These are phyloP conservation scores for Cicer pinnatifidum DNA, from an alignment of 306 rosid genomes.

Conservation along the genomic window DNA sequence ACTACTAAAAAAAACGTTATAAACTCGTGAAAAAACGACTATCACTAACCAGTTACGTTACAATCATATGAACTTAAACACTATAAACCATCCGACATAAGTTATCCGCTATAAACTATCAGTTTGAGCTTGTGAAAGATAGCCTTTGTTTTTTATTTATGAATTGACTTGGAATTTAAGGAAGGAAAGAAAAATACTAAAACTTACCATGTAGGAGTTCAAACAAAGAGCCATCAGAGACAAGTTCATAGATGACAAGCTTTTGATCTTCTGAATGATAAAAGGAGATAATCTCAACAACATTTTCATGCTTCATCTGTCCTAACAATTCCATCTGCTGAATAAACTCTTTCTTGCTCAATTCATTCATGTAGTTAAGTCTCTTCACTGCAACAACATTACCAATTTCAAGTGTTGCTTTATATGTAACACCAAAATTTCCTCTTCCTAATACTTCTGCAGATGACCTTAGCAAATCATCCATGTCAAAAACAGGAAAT, in stretches of 20 bases:
- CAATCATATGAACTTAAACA: too few relatives aligned
- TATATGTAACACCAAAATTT: constrained; percentile 65
- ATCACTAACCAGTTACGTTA: too few relatives aligned
- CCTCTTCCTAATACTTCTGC: constrained; percentile 72
- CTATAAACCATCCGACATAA: too few relatives aligned
- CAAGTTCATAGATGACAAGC: constrained; percentile 59
- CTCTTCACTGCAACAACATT: constrained; percentile 64
- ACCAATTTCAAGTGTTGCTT: constrained; percentile 73
- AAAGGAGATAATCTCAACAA: constrained; percentile 61
- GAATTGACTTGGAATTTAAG: neutral
- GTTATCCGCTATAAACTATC: too few relatives aligned
- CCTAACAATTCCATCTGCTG: constrained; percentile 74
- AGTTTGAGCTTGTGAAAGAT: too few relatives aligned
- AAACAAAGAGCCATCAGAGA: constrained; percentile 55
- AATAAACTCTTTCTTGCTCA: constrained; percentile 66
- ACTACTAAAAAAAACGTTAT: too few relatives aligned
- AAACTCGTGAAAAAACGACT: too few relatives aligned
- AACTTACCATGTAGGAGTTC: constrained; percentile 75
- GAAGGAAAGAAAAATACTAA: constrained; percentile 19
- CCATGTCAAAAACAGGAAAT: constrained; percentile 70
- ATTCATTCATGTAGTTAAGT: constrained; percentile 56
- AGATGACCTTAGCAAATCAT: constrained; percentile 79
- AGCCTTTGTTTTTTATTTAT: too few relatives aligned
- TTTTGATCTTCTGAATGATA: constrained; percentile 68
- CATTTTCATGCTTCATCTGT: constrained; percentile 64